Conservation (phyloP, 768 basidiomycete species). For the Lyophyllum atratum region DNA sequence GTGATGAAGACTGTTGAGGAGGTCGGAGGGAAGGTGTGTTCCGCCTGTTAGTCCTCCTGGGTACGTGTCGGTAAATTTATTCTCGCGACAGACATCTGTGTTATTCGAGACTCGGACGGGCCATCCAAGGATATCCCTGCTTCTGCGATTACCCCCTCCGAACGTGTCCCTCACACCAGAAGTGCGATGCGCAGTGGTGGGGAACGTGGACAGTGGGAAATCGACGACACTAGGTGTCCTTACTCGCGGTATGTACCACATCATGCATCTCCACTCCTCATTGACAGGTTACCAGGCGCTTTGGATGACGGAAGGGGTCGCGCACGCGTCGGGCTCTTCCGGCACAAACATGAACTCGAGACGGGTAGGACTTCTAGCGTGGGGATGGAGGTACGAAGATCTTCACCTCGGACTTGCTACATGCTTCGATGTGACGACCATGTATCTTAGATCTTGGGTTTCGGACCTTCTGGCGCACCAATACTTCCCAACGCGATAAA, state of each 20-base stretch:
- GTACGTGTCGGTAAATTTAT: not conserved
- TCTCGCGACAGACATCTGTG: constrained; percentile 48
- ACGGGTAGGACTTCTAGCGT: constrained; percentile 94
- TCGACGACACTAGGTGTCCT: constrained; percentile 93
- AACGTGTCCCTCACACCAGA: constrained; percentile 83
- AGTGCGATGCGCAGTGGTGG: constrained; percentile 93
- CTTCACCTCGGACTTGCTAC: not conserved
- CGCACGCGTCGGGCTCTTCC: constrained; percentile 86
- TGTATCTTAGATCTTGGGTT: constrained; percentile 76
- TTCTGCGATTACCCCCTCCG: constrained; percentile 76
- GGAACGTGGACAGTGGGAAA: constrained; percentile 94
- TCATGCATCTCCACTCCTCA: constrained; percentile 11
- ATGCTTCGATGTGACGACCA: not conserved
- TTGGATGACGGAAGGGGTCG: constrained; percentile 82
- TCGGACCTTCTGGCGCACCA: constrained; percentile 72
- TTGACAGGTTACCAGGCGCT: constrained; percentile 46
- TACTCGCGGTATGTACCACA: constrained; percentile 67
- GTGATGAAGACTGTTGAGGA: constrained; percentile 64
- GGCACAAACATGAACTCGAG: constrained; percentile 98
- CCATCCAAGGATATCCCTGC: constrained; percentile 57
- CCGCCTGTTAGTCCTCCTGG: not conserved
- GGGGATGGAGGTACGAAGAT: constrained; percentile 81
- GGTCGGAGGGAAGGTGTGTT: constrained; percentile 73
- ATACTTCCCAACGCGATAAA: constrained; percentile 70
- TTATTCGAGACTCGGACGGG: constrained; percentile 47